Percentiles rank a stretch among this genome's conserved stretches.
These are phyloP conservation scores for Halenospora varia DNA, from an alignment of 495 filamentous ascomycete genomes.

Conservation along the genomic window DNA sequence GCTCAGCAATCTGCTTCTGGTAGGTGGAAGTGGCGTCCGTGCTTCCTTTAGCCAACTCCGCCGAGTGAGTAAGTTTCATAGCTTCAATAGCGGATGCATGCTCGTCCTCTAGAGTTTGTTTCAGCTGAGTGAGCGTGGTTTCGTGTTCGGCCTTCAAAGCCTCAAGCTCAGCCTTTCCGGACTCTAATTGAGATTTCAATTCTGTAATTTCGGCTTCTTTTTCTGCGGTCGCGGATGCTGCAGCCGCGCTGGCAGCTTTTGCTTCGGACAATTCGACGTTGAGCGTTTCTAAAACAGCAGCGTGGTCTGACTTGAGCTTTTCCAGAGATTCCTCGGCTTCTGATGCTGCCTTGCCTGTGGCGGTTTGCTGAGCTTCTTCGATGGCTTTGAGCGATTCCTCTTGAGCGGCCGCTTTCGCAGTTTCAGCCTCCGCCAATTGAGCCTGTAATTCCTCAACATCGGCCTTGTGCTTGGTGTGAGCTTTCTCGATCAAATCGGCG, in stretches of 20 bases:
- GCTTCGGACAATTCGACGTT: constrained; percentile 25
- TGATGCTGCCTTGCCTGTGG: constrained; percentile 17
- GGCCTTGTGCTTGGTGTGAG: constrained; percentile 29
- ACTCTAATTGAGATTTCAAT: constrained; percentile 33
- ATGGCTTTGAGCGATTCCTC: constrained; percentile 21
- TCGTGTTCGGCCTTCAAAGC: constrained; percentile 12
- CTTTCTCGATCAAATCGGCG: constrained; percentile 25
- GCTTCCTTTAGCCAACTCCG: constrained; percentile 39
- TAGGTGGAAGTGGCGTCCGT: constrained; percentile 37
- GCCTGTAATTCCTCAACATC: constrained; percentile 32
- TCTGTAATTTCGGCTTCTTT: constrained; percentile 33
- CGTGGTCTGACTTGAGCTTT: constrained; percentile 35
- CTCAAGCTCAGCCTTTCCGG: constrained; percentile 30
- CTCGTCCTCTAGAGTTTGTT: constrained; percentile 40
- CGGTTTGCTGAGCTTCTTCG: constrained; percentile 21
- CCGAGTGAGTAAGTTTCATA: constrained; percentile 39
- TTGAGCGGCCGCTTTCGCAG: constrained; percentile 12
- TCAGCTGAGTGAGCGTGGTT: constrained; percentile 36
- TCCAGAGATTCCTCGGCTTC: constrained; percentile 16
- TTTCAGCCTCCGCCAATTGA: constrained; percentile 25
- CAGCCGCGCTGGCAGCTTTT: constrained; percentile 18
- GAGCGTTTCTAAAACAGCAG: constrained; percentile 33
- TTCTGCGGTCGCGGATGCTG: constrained; percentile 10
- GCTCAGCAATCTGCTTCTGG: constrained; percentile 34
- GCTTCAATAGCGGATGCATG: constrained; percentile 36